These are phyloP conservation scores for Colletotrichum liaoningense DNA, from an alignment of 2,329 filamentous ascomycete genomes.

Conservation along the genomic window DNA sequence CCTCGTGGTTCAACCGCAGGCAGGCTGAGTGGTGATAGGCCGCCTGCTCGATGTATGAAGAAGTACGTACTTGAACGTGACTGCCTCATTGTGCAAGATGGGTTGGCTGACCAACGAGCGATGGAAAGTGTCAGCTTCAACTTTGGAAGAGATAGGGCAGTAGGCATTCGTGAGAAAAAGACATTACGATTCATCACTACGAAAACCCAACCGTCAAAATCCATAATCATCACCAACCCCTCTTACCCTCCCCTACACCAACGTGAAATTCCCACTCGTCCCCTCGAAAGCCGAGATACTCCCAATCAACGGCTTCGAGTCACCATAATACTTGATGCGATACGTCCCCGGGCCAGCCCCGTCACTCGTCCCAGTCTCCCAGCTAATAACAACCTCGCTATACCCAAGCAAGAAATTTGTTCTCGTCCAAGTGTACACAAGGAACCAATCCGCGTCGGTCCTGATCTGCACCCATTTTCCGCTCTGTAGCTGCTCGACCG, in stretches of 20 bases:
- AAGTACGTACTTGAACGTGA: background rate
- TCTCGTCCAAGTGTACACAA: constrained; percentile 84
- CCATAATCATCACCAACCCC: background rate
- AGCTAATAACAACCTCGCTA: constrained; percentile 82
- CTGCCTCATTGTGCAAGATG: background rate
- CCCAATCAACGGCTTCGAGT: constrained; percentile 74
- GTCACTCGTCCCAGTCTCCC: constrained; percentile 71
- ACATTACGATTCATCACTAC: background rate
- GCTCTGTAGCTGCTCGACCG: constrained; percentile 72
- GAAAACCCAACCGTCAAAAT: background rate
- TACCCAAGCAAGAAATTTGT: constrained; percentile 76
- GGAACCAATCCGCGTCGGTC: constrained; percentile 84
- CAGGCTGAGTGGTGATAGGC: background rate
- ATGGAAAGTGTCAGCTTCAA: background rate
- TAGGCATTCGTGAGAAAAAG: background rate
- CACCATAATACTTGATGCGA: constrained; percentile 85
- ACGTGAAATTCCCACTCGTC: constrained; percentile 65
- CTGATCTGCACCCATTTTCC: constrained; percentile 73
- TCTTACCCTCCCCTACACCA: constrained; percentile 38
- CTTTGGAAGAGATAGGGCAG: too few relatives aligned
- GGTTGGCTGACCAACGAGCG: background rate
- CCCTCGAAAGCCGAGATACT: constrained; percentile 78
- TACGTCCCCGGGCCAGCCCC: constrained; percentile 73
- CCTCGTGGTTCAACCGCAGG: background rate
- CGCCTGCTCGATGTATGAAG: background rate